A percentile compares a stretch with the other conserved stretches of the same genome.
phyloP scores from a whole-genome alignment of 2,329 filamentous ascomycete species.

The Aspergillus jensenii region DNA sequence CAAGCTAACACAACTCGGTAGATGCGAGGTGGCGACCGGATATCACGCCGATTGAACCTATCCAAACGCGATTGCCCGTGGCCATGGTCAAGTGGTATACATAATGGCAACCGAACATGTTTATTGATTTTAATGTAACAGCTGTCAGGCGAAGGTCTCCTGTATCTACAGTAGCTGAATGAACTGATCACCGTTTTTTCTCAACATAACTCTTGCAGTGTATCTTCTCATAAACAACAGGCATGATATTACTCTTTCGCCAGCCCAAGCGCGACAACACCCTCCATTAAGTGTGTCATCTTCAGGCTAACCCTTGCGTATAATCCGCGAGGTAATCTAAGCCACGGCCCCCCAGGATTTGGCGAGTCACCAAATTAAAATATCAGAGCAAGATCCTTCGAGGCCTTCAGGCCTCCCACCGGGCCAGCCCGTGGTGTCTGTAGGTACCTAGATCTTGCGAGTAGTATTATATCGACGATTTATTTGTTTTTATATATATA shows the following conservation, averaged over 20 bases:
- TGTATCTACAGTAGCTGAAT: background rate
- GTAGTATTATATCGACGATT: too few species aligned
- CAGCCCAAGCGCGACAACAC: background rate
- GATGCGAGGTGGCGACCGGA: conserved; percentile 24
- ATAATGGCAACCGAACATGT: background rate
- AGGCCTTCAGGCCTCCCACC: too few species aligned
- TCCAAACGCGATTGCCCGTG: background rate
- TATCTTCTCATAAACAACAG: background rate
- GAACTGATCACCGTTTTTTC: background rate
- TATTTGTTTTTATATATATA: too few species aligned
- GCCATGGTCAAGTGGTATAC: background rate
- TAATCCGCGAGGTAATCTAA: background rate
- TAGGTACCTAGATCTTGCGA: too few species aligned
- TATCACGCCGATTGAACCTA: conserved; percentile 16
- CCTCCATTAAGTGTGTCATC: background rate
- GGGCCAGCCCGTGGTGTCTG: too few species aligned
- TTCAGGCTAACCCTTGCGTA: background rate
- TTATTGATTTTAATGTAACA: background rate
- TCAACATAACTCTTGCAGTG: background rate
- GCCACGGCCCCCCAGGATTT: background rate
- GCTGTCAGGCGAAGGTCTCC: background rate
- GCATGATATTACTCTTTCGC: background rate
- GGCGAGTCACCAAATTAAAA: too few species aligned
- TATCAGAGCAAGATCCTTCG: too few species aligned
- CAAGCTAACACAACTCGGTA: conserved; percentile 9